phyloP scores from a whole-genome alignment of 1,284 basidiomycete species.

The Sporisorium iseilematis-ciliati region DNA sequence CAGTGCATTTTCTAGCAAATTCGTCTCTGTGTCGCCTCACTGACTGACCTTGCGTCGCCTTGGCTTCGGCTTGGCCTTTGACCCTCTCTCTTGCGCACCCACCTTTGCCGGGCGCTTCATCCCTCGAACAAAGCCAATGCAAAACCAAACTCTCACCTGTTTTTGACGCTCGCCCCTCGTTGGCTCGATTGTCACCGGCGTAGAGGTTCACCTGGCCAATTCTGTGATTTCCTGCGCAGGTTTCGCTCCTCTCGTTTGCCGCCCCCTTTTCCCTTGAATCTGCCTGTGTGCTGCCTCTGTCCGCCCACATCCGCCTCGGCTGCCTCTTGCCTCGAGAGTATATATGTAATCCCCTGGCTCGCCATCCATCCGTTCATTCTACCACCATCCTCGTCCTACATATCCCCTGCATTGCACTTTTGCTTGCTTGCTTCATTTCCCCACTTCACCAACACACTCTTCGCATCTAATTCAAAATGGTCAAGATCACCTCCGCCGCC shows the following conservation, averaged over 20 bases:
- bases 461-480: constrained; percentile 35
- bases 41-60: neutral
- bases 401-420: constrained; percentile 4
- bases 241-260: neutral
- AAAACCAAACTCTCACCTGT: constrained; percentile 15
- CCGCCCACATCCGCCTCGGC: neutral
- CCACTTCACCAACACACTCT: constrained; percentile 5
- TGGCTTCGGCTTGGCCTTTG: constrained; percentile 5
- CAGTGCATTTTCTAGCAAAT: constrained; percentile 23
- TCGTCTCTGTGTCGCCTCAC: constrained; percentile 6
- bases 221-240: no score
- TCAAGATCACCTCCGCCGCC: constrained; percentile 50
- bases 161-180: neutral
- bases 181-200: constrained; percentile 11
- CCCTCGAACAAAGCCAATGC: neutral
- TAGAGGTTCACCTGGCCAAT: constrained; percentile 7
- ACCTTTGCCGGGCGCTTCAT: constrained; percentile 2
- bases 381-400: neutral
- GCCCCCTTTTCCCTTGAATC: neutral
- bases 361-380: constrained; percentile 17
- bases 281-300: neutral
- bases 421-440: constrained; percentile 7
- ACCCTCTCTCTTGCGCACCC: neutral
- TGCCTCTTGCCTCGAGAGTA: constrained; percentile 7
- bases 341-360: constrained; percentile 25